Evolutionary conservation across 2,329 filamentous ascomycete genomes (phyloP), one percentile per base, ranked within the genome.

Genomic region (Drechslerella dactyloides): DNA sequence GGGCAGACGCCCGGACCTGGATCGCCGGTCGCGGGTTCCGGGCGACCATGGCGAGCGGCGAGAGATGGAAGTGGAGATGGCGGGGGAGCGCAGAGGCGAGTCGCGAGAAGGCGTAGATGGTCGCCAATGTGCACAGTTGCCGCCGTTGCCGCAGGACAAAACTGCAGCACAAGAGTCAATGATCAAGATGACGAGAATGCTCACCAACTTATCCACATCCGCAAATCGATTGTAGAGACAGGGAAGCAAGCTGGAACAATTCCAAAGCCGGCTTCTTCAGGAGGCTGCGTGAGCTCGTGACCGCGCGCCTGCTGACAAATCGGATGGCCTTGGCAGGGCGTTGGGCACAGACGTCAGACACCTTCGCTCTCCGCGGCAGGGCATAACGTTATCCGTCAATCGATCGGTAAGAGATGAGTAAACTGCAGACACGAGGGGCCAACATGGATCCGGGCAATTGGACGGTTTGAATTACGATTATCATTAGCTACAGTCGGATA

Each of bases 301-400:
- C 44, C 17, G 44, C 44, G 44, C 44, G 44, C n/a, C 44, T 10
- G 44, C 44, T 48, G 44, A 48, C 44, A 48, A 48, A 48, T 48
- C 44, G 21, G 11, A 5, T 33, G 4, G 3, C 40, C 13, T 44
- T 44, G 40, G 40, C 37, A 4, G 37, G 37, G 3, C 37, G 13
- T 13, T 15, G 37, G 13, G 37, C 11, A 37, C 33, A 37, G 6
- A 13, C 33, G 6, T 37, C 13, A 13, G 33, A 6, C 7, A 37
- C 6, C 13, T 6, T 7, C 33, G 33, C n/a, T 37, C 33, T 13
- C 37, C 11, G 15, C n/a, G 13, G 2, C 11, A 2, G 13, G 13
- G 13, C 37, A 42, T 42, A 42, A 42, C 37, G 37, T 42, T 42
- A 42, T 42, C n/a, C 37, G 5, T 13, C 27, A 33, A 33, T 33